A percentile compares a stretch with the other conserved stretches of the same genome.
Conservation (phyloP, 2,329 filamentous ascomycete species). For the Gyromitra esculenta region DNA sequence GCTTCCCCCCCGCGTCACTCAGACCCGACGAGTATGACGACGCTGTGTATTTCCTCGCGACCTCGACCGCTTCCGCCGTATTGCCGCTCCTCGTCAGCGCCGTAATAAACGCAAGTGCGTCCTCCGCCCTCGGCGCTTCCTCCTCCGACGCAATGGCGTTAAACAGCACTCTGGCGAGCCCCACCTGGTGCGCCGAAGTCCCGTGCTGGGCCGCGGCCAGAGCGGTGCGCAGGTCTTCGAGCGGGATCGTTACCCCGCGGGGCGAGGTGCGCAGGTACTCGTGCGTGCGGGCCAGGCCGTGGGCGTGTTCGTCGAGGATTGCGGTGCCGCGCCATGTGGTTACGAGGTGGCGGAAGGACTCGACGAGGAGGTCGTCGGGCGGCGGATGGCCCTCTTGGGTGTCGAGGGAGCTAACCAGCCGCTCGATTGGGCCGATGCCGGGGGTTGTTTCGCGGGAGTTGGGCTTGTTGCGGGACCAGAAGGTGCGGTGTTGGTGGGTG, state of each 20-base stretch:
- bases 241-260: slow-evolving; percentile 16
- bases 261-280: slow-evolving; percentile 34
- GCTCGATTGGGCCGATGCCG: slow-evolving; percentile 34
- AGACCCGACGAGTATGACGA: too few species aligned
- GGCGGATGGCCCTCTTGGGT: slow-evolving; percentile 42
- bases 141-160: slow-evolving; percentile 17
- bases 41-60: slow-evolving; percentile 9
- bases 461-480: slow-evolving; percentile 20
- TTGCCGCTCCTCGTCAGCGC: slow-evolving; percentile 24
- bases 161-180: slow-evolving; percentile 41
- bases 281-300: slow-evolving; percentile 39
- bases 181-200: neutral
- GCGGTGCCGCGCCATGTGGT: neutral
- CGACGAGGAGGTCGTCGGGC: slow-evolving; percentile 2
- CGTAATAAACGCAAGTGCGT: slow-evolving; percentile 25
- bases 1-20: neutral
- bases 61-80: slow-evolving; percentile 39
- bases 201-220: slow-evolving; percentile 14
- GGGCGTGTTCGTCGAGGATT: slow-evolving; percentile 39
- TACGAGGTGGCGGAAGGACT: slow-evolving; percentile 29
- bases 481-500: slow-evolving; percentile 4
- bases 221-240: slow-evolving; percentile 18
- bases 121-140: neutral
- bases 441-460: neutral
- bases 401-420: slow-evolving; percentile 35